These are phyloP conservation scores for Colletotrichum eleusines DNA, from an alignment of 2,329 filamentous ascomycete species.

Conservation along the genomic window DNA sequence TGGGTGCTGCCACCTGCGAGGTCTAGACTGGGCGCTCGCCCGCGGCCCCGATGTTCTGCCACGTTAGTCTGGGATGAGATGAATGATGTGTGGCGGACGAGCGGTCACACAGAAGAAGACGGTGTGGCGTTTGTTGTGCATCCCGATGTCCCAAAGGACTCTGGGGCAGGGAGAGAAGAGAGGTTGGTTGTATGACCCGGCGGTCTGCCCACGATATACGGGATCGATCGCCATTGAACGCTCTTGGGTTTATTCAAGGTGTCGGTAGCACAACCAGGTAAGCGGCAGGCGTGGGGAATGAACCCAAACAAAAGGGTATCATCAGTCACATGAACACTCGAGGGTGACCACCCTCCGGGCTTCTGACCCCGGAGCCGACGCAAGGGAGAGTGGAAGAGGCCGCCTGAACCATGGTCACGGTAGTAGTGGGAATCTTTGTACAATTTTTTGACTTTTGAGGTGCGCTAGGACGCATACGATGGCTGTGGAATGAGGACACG, in stretches of 20 bases:
- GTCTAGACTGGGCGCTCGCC: not conserved
- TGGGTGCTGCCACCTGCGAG: conserved; percentile 7
- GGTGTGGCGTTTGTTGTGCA: conserved; percentile 21
- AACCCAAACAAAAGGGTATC: not conserved
- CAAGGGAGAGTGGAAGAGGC: conserved; percentile 30
- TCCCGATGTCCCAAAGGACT: not conserved
- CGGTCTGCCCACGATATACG: conserved; percentile 7
- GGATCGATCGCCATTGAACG: conserved; percentile 16
- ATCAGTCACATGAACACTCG: not conserved
- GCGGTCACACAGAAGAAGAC: conserved; percentile 9
- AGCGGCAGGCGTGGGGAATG: too few species aligned
- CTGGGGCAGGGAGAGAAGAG: conserved; percentile 2
- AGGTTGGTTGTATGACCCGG: conserved; percentile 1
- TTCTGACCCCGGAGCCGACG: not conserved
- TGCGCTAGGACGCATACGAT: conserved; percentile 22
- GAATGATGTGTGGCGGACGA: conserved; percentile 5
- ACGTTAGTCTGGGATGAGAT: not conserved
- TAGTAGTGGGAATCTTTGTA: conserved; percentile 13
- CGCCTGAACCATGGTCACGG: conserved; percentile 26
- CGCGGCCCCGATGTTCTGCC: not conserved
- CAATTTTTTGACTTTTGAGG: not conserved
- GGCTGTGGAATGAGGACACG: not conserved
- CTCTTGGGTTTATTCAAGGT: not conserved
- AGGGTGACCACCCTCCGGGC: not conserved
- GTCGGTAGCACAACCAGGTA: too few species aligned